These are phyloP conservation scores for Cercospora beticola DNA, from an alignment of 2,329 filamentous ascomycete genomes.

Conservation along the genomic window DNA sequence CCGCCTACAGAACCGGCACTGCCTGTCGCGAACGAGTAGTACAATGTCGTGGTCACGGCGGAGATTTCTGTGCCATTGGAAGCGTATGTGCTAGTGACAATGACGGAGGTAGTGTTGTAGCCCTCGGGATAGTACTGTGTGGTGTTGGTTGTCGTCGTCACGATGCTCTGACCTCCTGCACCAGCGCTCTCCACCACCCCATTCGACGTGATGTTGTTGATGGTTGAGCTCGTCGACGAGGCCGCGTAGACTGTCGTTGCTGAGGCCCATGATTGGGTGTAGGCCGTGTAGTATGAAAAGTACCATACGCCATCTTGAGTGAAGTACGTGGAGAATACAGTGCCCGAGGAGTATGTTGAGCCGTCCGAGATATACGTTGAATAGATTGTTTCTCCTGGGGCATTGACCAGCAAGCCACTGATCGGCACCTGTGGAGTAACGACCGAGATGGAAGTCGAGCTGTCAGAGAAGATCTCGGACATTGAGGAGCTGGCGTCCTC, in stretches of 20 bases:
- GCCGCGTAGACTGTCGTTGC: conserved; percentile 32
- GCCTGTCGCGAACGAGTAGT: conserved; percentile 30
- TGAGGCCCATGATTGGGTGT: conserved; percentile 32
- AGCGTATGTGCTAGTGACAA: conserved; percentile 27
- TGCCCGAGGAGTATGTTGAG: conserved; percentile 34
- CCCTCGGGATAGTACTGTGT: conserved; percentile 22
- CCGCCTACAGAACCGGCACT: conserved; percentile 23
- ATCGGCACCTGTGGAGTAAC: conserved; percentile 30
- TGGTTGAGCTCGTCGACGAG: conserved; percentile 24
- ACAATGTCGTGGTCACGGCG: conserved; percentile 29
- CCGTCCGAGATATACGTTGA: conserved; percentile 35
- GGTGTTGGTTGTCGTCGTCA: conserved; percentile 23
- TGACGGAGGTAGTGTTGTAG: conserved; percentile 28
- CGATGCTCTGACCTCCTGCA: conserved; percentile 23
- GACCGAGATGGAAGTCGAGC: conserved; percentile 33
- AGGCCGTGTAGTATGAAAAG: conserved; percentile 33
- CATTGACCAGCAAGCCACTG: conserved; percentile 27
- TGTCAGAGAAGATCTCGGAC: conserved; percentile 31
- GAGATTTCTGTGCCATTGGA: conserved; percentile 28
- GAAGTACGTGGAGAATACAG: conserved; percentile 33
- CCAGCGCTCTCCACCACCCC: conserved; percentile 17
- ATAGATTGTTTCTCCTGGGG: conserved; percentile 24
- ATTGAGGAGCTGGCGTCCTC: conserved; percentile 32
- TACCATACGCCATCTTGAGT: conserved; percentile 33
- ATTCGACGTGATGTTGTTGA: conserved; percentile 24